Conservation (phyloP, 78 protist species). For the Chrysochromulina parva region DNA sequence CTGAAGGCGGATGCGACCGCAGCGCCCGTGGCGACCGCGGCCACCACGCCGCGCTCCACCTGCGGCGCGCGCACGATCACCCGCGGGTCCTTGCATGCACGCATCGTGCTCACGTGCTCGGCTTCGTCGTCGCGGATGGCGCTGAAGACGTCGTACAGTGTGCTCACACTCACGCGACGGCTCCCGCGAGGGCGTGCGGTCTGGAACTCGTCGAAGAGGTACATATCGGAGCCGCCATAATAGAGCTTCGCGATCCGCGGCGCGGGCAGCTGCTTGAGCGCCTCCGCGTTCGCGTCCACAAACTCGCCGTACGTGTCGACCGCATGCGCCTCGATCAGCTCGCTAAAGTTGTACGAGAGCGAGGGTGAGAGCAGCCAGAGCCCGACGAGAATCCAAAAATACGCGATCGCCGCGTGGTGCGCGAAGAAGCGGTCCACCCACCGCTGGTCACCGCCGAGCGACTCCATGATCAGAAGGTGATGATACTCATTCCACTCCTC, state of each 20-base stretch:
- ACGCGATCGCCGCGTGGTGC: neutral
- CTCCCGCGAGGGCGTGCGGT: neutral
- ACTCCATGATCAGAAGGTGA: neutral
- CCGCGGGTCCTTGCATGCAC: neutral
- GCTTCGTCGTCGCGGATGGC: neutral
- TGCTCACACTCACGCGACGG: neutral
- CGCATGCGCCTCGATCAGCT: constrained; percentile 34
- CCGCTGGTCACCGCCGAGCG: constrained; percentile 21
- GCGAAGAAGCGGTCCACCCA: neutral
- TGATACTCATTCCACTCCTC: constrained; percentile 26
- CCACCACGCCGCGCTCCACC: no score
- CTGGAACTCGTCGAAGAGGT: neutral
- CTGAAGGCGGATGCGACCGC: no score
- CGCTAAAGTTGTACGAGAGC: constrained; percentile 14
- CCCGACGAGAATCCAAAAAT: neutral
- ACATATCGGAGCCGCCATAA: neutral
- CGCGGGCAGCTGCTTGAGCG: constrained; percentile 12
- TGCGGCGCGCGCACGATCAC: no score
- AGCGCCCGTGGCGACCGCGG: no score
- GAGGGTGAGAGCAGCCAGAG: neutral
- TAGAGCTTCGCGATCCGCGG: neutral
- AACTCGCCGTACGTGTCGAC: constrained; percentile 44
- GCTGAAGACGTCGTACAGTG: neutral
- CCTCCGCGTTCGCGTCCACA: neutral
- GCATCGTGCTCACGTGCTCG: neutral